These are phyloP conservation scores for Thielaviopsis populi DNA, from an alignment of 2,329 filamentous ascomycete species.

Conservation along the genomic window DNA sequence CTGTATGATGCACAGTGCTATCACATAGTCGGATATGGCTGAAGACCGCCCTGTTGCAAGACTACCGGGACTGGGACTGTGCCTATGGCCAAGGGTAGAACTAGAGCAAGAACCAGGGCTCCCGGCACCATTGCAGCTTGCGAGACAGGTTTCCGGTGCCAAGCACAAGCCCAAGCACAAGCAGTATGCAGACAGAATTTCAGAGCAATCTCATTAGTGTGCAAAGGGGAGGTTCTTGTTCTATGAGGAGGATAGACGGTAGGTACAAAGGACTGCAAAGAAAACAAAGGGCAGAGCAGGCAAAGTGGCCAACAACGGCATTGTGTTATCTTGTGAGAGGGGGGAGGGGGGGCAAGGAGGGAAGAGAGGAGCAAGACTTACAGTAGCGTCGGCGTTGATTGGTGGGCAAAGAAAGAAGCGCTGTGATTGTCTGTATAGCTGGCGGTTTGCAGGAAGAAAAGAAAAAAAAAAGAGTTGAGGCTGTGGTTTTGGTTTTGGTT, in stretches of 20 bases:
- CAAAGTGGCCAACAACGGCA: too few relatives aligned
- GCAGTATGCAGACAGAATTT: neutral
- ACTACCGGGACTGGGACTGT: neutral
- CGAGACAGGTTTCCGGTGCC: neutral
- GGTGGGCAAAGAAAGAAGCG: neutral
- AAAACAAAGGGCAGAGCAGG: neutral
- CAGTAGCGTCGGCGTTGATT: neutral
- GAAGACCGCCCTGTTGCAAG: neutral
- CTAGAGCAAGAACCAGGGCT: neutral
- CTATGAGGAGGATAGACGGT: too few relatives aligned
- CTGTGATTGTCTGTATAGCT: neutral
- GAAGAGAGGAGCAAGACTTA: neutral
- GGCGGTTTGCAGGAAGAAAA: neutral
- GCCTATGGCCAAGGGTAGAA: neutral
- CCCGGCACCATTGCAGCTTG: too few relatives aligned
- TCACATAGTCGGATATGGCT: neutral
- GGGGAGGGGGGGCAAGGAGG: too few relatives aligned
- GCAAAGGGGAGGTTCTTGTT: too few relatives aligned
- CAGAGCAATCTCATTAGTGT: neutral
- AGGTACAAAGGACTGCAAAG: too few relatives aligned
- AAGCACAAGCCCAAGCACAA: too few relatives aligned
- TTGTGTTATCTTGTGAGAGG: too few relatives aligned
- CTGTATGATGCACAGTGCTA: neutral
- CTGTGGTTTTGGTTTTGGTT: neutral
- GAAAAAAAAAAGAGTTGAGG: neutral